phyloP scores from a whole-genome alignment of 768 basidiomycete species.

The Dendrothele bispora region DNA sequence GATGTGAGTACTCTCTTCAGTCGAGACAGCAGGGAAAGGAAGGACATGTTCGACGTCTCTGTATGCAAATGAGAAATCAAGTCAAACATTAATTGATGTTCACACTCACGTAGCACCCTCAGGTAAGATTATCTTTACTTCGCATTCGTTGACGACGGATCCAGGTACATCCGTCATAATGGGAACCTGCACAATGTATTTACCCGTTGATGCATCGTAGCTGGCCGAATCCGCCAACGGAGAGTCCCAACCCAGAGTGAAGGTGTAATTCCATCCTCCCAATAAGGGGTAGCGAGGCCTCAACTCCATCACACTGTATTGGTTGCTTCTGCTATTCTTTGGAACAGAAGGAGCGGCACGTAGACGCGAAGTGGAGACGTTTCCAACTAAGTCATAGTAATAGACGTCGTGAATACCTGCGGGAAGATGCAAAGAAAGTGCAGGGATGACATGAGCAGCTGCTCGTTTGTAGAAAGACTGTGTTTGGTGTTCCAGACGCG shows the following conservation, averaged over 20 bases:
- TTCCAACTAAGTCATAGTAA: conserved; percentile 91
- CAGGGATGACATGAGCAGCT: conserved; percentile 70
- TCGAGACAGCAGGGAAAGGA: conserved; percentile 76
- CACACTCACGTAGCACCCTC: conserved; percentile 90
- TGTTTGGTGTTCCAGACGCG: conserved; percentile 84
- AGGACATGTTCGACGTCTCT: conserved; percentile 77
- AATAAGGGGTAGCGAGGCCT: conserved; percentile 89
- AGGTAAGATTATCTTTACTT: conserved; percentile 80
- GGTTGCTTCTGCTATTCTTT: conserved; percentile 36
- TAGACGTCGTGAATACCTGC: conserved; percentile 80
- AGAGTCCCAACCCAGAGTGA: conserved; percentile 94
- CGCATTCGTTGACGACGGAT: conserved; percentile 77
- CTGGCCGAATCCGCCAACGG: conserved; percentile 71
- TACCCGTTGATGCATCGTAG: conserved; percentile 61
- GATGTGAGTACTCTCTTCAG: conserved; percentile 62
- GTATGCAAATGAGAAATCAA: conserved; percentile 11
- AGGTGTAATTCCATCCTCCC: conserved; percentile 97
- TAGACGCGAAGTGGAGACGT: conserved; percentile 92
- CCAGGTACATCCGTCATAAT: conserved; percentile 82
- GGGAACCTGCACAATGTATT: conserved; percentile 78
- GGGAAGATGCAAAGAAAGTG: conserved; percentile 79
- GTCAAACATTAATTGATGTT: not conserved
- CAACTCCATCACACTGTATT: conserved; percentile 75
- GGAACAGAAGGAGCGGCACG: conserved; percentile 66
- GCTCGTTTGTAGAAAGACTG: conserved; percentile 68